Percentiles rank a stretch among this genome's conserved stretches.
These are phyloP conservation scores for Metschnikowia cubensis DNA, from an alignment of 805 yeast species.

Conservation along the genomic window DNA sequence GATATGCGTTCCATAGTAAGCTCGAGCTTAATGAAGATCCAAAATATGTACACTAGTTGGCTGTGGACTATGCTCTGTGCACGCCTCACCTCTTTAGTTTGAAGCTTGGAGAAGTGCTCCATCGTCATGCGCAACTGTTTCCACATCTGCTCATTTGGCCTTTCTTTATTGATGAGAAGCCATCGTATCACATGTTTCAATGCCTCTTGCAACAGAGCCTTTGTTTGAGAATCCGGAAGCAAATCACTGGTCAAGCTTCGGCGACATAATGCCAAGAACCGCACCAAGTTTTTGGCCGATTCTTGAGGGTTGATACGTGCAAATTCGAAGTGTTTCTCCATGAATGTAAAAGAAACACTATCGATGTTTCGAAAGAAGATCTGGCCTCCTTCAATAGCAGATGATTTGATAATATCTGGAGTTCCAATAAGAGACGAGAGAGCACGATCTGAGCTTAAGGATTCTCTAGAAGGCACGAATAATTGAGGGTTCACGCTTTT, in stretches of 20 bases:
- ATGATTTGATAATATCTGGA: background rate
- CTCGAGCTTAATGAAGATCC: conserved; percentile 11
- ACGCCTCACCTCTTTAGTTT: conserved; percentile 12
- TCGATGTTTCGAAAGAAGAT: conserved; percentile 12
- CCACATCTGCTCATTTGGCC: conserved; percentile 20
- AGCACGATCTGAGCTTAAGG: background rate
- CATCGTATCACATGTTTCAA: conserved; percentile 26
- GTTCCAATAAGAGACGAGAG: conserved; percentile 9
- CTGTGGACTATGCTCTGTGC: conserved; percentile 10
- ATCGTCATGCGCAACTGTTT: conserved; percentile 13
- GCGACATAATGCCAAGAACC: conserved; percentile 19
- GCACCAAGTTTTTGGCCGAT: conserved; percentile 17
- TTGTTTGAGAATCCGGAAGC: background rate
- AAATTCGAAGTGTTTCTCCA: conserved; percentile 23
- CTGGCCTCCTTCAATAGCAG: conserved; percentile 12
- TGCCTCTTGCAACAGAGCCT: conserved; percentile 18
- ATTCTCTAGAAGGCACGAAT: conserved; percentile 10
- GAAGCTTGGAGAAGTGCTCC: conserved; percentile 15
- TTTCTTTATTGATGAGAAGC: conserved; percentile 30
- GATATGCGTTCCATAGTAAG: background rate
- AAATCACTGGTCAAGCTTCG: conserved; percentile 14
- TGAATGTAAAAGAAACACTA: conserved; percentile 10
- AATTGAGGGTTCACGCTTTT: conserved; percentile 3
- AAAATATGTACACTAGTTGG: conserved; percentile 12
- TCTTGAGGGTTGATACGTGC: conserved; percentile 22